A percentile compares a stretch with the other conserved stretches of the same genome.
Evolutionary conservation across 2,329 filamentous ascomycete species (phyloP).

Genomic region (Parastagonospora avenae): DNA sequence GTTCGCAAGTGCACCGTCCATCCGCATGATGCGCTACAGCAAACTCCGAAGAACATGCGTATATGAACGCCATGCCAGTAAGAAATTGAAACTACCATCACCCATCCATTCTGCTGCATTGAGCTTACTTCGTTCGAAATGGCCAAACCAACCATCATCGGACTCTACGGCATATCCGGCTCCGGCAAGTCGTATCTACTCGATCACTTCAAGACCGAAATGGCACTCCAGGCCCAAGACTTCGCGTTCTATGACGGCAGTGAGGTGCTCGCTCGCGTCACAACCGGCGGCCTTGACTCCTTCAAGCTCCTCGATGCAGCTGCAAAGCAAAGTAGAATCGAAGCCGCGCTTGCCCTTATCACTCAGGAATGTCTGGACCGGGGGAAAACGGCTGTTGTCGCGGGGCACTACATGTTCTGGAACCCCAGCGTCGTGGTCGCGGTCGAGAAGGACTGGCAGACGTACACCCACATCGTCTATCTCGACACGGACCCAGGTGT

Average conservation of each 20-base stretch:
- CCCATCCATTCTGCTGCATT: too few species aligned
- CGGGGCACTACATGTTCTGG: slow-evolving; percentile 65
- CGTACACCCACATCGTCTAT: slow-evolving; percentile 64
- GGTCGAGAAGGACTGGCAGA: slow-evolving; percentile 49
- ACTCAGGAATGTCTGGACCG: slow-evolving; percentile 40
- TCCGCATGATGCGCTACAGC: too few species aligned
- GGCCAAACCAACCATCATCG: slow-evolving; percentile 55
- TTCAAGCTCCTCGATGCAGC: slow-evolving; percentile 48
- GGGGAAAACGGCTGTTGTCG: slow-evolving; percentile 54
- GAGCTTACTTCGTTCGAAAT: too few species aligned
- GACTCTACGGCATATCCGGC: slow-evolving; percentile 62
- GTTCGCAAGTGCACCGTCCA: too few species aligned
- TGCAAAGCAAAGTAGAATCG: background rate
- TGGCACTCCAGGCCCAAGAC: slow-evolving; percentile 28
- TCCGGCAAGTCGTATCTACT: slow-evolving; percentile 59
- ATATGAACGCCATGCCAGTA: too few species aligned
- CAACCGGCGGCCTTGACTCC: slow-evolving; percentile 53
- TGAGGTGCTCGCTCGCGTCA: slow-evolving; percentile 50
- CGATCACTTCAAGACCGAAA: slow-evolving; percentile 45
- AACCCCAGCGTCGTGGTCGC: slow-evolving; percentile 37
- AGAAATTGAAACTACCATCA: too few species aligned
- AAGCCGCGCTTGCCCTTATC: slow-evolving; percentile 55
- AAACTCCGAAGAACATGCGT: too few species aligned
- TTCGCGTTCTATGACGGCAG: slow-evolving; percentile 62
- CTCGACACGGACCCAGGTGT: slow-evolving; percentile 48